Evolutionary conservation across 2,329 filamentous ascomycete genomes (phyloP), one percentile per base, ranked within the genome.

Genomic region (Sclerotinia trifoliorum): DNA sequence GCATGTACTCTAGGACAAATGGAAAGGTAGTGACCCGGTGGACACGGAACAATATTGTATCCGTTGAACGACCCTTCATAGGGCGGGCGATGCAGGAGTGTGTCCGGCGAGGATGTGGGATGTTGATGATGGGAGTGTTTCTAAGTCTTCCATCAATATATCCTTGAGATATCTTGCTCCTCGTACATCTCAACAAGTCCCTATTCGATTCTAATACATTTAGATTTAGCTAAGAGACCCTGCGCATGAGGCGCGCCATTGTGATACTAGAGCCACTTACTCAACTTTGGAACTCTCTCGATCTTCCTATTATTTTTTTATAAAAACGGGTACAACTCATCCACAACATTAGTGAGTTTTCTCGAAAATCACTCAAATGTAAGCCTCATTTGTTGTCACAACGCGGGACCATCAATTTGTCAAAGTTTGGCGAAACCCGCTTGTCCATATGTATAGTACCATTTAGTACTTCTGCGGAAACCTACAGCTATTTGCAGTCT

Each of bases 361-460:
- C 44, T 48, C 11, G 49, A 57, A 66, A 66, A 51, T 66, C 54
- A 32, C 64, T 66, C 64, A 66, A 26, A 60, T 48, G 44, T 35
- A 42, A 66, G 64, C 54, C 32, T 62, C 46, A 42, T 51, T 51
- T 58, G 44, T 49, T 60, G 64, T 60, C 44, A 66, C 58, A 51
- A 60, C 54, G 49, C 44, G n/a, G 52, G 44, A 60, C 7, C 29
- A 66, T 51, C 44, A 66, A 49, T 29, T 6, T 49, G 39, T 10
- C 44, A 17, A 39, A 57, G 39, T 24, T 51, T 42, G 24, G 44
- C 54, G 42, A 26, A 15, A 52, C 10, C 42, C 29, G 44, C 21
- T 26, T 15, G 7, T 35, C 19, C 21, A 19, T 62, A 62, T 39
- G 57, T 61, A 35, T 29, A 39, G 58, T 62, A 62, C 29, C 13